Evolutionary conservation across 495 filamentous ascomycete species (phyloP).

Genomic region (Parachaetomium inaequale): DNA sequence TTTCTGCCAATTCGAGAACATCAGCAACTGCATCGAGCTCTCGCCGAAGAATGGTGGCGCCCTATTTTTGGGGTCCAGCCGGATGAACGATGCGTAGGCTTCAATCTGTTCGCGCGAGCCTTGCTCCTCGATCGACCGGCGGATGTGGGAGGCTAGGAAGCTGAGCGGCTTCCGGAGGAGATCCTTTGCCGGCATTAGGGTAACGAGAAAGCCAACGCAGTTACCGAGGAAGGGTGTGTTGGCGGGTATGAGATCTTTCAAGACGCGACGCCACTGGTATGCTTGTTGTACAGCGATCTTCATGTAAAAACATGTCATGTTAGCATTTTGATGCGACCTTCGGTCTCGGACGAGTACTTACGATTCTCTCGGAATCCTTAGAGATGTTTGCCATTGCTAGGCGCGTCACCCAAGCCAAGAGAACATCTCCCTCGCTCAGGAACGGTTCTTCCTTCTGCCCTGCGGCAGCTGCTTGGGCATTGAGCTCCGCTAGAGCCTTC

Average conservation of each 20-base stretch:
- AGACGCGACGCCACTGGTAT: too few relatives aligned
- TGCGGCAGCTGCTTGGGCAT: constrained; percentile 21
- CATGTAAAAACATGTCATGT: too few relatives aligned
- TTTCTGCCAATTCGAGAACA: constrained; percentile 46
- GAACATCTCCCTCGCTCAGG: constrained; percentile 42
- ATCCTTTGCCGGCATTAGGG: constrained; percentile 13
- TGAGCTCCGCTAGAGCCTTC: constrained; percentile 28
- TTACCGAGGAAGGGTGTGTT: constrained; percentile 36
- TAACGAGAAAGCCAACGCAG: constrained; percentile 15
- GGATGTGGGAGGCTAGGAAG: constrained; percentile 36
- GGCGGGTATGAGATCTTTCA: constrained; percentile 23
- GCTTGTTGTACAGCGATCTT: too few relatives aligned
- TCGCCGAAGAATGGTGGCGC: constrained; percentile 37
- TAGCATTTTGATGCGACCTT: too few relatives aligned
- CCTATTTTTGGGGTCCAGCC: constrained; percentile 5
- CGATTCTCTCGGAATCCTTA: too few relatives aligned
- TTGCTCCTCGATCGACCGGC: constrained; percentile 42
- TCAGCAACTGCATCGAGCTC: constrained; percentile 38
- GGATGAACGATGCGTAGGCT: constrained; percentile 32
- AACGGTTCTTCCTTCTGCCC: constrained; percentile 31
- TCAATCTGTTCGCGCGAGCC: constrained; percentile 45
- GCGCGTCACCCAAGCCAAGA: constrained; percentile 38
- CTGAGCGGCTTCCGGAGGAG: constrained; percentile 37
- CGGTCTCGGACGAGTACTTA: too few relatives aligned
- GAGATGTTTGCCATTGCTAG: too few relatives aligned